Evolutionary conservation across 192 early-diverging fungal genomes (phyloP).

Genomic region (Entomortierella chlamydospora): DNA sequence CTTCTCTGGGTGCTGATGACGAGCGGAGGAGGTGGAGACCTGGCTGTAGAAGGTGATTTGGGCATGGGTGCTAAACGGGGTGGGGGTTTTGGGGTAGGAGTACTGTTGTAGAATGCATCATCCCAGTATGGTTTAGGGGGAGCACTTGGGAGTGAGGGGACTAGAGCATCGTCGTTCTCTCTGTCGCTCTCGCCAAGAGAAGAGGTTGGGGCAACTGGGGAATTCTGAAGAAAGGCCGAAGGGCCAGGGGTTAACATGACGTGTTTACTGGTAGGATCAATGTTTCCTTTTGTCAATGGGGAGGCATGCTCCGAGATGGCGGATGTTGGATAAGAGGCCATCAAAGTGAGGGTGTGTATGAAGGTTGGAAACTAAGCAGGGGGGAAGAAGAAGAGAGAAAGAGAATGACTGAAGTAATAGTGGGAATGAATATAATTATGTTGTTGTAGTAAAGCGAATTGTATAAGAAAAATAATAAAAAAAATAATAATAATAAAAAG

Average conservation of each 20-base stretch:
- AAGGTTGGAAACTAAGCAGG: neutral
- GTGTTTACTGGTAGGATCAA: neutral
- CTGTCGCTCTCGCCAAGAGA: neutral
- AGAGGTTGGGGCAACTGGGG: neutral
- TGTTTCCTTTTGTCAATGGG: neutral
- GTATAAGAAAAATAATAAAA: neutral
- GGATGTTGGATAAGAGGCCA: slow-evolving; percentile 34
- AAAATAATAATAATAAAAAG: neutral
- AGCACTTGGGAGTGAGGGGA: slow-evolving; percentile 17
- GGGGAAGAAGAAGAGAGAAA: slow-evolving; percentile 5
- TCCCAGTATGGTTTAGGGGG: slow-evolving; percentile 38
- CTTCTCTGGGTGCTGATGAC: slow-evolving; percentile 7
- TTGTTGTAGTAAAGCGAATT: neutral
- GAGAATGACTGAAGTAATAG: neutral
- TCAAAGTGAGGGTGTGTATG: neutral
- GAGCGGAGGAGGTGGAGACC: slow-evolving; percentile 19
- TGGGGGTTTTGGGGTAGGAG: slow-evolving; percentile 38
- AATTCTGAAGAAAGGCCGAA: neutral
- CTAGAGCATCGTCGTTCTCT: slow-evolving; percentile 32
- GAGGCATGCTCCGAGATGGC: slow-evolving; percentile 25
- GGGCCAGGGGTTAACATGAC: slow-evolving; percentile 2
- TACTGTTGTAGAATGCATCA: slow-evolving; percentile 26
- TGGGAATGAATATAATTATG: too few species aligned
- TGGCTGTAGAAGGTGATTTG: slow-evolving; percentile 26
- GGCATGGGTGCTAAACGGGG: slow-evolving; percentile 45